Evolutionary conservation across 495 filamentous ascomycete species (phyloP).

Genomic region (Clohesyomyces aquaticus): DNA sequence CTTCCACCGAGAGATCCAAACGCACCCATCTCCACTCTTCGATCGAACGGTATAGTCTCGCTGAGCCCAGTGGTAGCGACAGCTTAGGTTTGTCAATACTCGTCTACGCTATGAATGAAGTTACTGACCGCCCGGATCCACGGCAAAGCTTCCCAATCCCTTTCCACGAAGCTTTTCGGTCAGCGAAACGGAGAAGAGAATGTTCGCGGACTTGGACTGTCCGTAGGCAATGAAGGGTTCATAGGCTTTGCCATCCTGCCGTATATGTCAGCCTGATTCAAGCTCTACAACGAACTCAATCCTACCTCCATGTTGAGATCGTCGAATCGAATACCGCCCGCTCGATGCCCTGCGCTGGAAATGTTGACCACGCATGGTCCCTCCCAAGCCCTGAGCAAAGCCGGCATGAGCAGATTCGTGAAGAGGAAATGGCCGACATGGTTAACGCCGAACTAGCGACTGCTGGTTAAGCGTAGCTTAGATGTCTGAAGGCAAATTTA

Average conservation of each 20-base stretch:
- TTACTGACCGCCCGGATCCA: slow-evolving; percentile 51
- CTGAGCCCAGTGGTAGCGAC: slow-evolving; percentile 7
- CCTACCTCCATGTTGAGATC: slow-evolving; percentile 27
- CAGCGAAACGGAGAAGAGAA: slow-evolving; percentile 27
- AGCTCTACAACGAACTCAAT: neutral
- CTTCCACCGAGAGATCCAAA: neutral
- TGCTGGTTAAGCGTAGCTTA: too few species aligned
- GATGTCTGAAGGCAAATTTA: too few species aligned
- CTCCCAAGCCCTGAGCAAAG: slow-evolving; percentile 13
- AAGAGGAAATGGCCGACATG: slow-evolving; percentile 39
- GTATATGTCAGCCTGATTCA: neutral
- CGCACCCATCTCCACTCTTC: slow-evolving; percentile 8
- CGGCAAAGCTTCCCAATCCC: slow-evolving; percentile 43
- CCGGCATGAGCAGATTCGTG: slow-evolving; percentile 31
- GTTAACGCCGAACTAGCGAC: slow-evolving; percentile 34
- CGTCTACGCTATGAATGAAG: too few species aligned
- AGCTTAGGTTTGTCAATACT: slow-evolving; percentile 5
- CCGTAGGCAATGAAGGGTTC: slow-evolving; percentile 29
- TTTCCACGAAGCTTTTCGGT: slow-evolving; percentile 42
- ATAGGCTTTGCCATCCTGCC: slow-evolving; percentile 20
- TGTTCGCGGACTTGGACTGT: slow-evolving; percentile 34
- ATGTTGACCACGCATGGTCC: slow-evolving; percentile 30
- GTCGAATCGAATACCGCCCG: slow-evolving; percentile 11
- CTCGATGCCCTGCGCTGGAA: slow-evolving; percentile 24
- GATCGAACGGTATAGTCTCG: slow-evolving; percentile 18